Percentiles rank a stretch among this genome's conserved stretches.
Evolutionary conservation across 768 basidiomycete species (phyloP).

Genomic region (Rossbeevera mucosa): DNA sequence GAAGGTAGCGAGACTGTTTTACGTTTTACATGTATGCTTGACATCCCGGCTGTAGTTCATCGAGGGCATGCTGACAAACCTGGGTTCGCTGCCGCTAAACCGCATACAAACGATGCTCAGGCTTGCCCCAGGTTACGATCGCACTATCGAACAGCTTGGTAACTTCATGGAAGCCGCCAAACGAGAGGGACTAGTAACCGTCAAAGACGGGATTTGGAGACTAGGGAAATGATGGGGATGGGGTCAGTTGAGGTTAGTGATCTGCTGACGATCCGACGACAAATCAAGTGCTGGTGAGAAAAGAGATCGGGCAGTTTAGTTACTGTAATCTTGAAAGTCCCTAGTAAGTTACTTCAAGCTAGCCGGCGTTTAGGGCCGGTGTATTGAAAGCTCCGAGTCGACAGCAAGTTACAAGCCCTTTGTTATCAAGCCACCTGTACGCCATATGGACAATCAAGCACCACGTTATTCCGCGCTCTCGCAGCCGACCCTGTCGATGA

Average conservation of each 20-base stretch:
- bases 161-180: slow-evolving; percentile 78
- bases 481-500: slow-evolving; percentile 66
- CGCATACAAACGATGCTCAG: slow-evolving; percentile 88
- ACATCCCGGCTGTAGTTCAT: slow-evolving; percentile 55
- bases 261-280: background rate
- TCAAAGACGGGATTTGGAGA: slow-evolving; percentile 70
- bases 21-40: background rate
- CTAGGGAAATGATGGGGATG: slow-evolving; percentile 28
- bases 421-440: slow-evolving; percentile 13
- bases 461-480: slow-evolving; percentile 58
- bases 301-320: background rate
- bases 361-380: slow-evolving; percentile 27
- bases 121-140: slow-evolving; percentile 79
- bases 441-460: slow-evolving; percentile 19
- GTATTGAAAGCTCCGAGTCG: slow-evolving; percentile 1
- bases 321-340: background rate
- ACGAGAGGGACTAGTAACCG: slow-evolving; percentile 68
- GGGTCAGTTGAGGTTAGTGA: background rate
- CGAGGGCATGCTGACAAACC: slow-evolving; percentile 86
- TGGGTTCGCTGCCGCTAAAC: slow-evolving; percentile 69
- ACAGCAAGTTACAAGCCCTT: background rate
- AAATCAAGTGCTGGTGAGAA: slow-evolving; percentile 13
- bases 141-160: slow-evolving; percentile 71
- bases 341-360: too few species aligned
- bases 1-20: slow-evolving; percentile 51